phyloP scores from a whole-genome alignment of 2,329 filamentous ascomycete species.

The Lizonia empirigonia region DNA sequence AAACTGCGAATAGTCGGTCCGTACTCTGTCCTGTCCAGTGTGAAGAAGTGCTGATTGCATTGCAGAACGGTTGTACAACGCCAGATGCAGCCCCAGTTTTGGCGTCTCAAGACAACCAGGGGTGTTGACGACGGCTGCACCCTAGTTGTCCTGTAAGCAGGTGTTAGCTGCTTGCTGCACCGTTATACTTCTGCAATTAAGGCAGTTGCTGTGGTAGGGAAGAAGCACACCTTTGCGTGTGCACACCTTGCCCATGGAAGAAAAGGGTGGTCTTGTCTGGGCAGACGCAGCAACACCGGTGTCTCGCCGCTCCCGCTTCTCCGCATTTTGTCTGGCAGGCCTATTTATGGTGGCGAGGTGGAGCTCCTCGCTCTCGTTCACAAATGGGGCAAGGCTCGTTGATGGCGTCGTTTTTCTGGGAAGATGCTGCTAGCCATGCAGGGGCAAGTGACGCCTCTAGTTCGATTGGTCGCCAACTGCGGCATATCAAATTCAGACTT shows the following conservation, averaged over 20 bases:
- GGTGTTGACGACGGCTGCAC: constrained; percentile 17
- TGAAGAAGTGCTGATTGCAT: constrained; percentile 14
- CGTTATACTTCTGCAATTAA: constrained; percentile 1
- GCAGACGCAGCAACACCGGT: constrained; percentile 14
- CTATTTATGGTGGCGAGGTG: constrained; percentile 45
- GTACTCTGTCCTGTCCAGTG: constrained; percentile 3
- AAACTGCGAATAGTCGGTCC: constrained; percentile 13
- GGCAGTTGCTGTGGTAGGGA: not conserved
- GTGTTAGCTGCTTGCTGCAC: constrained; percentile 17
- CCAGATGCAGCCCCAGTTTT: constrained; percentile 12
- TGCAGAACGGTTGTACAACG: constrained; percentile 17
- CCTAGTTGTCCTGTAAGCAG: constrained; percentile 6
- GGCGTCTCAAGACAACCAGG: constrained; percentile 21
- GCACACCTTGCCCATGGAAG: not conserved
- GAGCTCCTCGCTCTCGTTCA: constrained; percentile 25
- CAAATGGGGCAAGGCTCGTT: constrained; percentile 27
- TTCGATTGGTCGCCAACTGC: constrained; percentile 34
- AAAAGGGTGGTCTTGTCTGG: not conserved
- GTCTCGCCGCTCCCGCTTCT: constrained; percentile 37
- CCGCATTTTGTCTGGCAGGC: constrained; percentile 42
- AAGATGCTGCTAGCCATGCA: constrained; percentile 34
- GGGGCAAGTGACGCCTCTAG: constrained; percentile 23
- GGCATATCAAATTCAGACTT: constrained; percentile 35
- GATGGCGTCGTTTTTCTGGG: constrained; percentile 22
- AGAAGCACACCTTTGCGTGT: too few species aligned